A percentile compares a stretch with the other conserved stretches of the same genome.
Conservation (phyloP, 148 eudicot genomes). For the Suaeda aralocaspica region DNA sequence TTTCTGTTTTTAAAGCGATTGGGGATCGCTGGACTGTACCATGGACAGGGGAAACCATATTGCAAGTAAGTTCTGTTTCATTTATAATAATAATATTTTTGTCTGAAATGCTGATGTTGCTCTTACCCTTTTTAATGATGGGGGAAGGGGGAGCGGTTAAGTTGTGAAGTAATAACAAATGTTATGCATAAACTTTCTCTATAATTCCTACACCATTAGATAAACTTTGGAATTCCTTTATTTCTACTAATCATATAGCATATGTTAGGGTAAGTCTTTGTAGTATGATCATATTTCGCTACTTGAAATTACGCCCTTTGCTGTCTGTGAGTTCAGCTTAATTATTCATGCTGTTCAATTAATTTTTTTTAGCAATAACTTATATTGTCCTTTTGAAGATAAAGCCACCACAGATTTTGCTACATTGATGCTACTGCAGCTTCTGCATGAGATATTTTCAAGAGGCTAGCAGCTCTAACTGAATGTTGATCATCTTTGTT, state of each 20-base stretch:
- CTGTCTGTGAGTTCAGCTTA: neutral
- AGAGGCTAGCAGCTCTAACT: neutral
- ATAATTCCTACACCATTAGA: no score
- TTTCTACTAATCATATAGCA: no score
- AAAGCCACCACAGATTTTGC: neutral
- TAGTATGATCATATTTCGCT: neutral
- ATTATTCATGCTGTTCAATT: no score
- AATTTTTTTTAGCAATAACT: no score
- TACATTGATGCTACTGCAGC: neutral
- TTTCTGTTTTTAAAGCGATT: slow-evolving; percentile 41
- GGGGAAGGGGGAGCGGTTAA: no score
- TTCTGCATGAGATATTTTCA: neutral
- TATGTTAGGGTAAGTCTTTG: no score
- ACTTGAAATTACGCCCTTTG: neutral
- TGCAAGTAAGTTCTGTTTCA: slow-evolving; percentile 41
- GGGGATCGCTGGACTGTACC: slow-evolving; percentile 84
- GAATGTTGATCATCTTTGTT: neutral
- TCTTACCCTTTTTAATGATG: neutral
- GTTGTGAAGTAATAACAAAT: no score
- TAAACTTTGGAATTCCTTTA: no score
- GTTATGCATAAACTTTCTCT: no score
- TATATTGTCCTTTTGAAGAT: no score
- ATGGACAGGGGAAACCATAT: slow-evolving; percentile 81
- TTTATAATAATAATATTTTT: neutral
- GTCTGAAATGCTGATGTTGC: no score